Percentiles rank a stretch among this genome's conserved stretches.
Conservation (phyloP, 1,139 yeast species). For the Saccharomyces pastorianus region DNA sequence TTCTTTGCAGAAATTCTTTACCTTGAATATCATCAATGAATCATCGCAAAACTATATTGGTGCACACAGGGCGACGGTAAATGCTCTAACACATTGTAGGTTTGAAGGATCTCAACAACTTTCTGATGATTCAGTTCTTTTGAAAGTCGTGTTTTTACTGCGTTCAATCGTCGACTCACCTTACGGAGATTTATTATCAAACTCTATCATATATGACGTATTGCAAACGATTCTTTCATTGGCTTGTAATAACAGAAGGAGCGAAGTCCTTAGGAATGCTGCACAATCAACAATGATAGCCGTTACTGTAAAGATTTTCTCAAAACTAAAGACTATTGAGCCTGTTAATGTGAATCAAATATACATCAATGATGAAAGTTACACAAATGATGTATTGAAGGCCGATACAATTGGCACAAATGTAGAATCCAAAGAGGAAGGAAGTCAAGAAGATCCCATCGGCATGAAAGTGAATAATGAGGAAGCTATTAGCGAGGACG, state of each 20-base stretch:
- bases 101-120: slow-evolving; percentile 93
- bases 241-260: slow-evolving; percentile 87
- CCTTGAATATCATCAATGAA: slow-evolving; percentile 46
- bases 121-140: slow-evolving; percentile 83
- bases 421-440: slow-evolving; percentile 4
- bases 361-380: slow-evolving; percentile 32
- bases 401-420: slow-evolving; percentile 32
- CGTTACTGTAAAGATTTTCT: slow-evolving; percentile 62
- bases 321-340: slow-evolving; percentile 48
- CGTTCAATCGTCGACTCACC: slow-evolving; percentile 62
- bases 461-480: background rate
- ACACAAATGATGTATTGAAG: slow-evolving; percentile 30
- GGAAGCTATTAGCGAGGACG: slow-evolving; percentile 3
- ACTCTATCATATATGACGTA: slow-evolving; percentile 80
- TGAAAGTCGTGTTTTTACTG: slow-evolving; percentile 71
- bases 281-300: slow-evolving; percentile 81
- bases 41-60: slow-evolving; percentile 43
- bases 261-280: slow-evolving; percentile 79
- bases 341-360: slow-evolving; percentile 35
- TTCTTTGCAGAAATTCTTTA: slow-evolving; percentile 61
- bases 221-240: slow-evolving; percentile 85
- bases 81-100: slow-evolving; percentile 86
- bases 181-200: slow-evolving; percentile 57
- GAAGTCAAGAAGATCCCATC: slow-evolving; percentile 3
- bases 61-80: slow-evolving; percentile 42